A percentile compares a stretch with the other conserved stretches of the same genome.
phyloP scores from a whole-genome alignment of 2,329 filamentous ascomycete species.

The Diaporthe ampelina region DNA sequence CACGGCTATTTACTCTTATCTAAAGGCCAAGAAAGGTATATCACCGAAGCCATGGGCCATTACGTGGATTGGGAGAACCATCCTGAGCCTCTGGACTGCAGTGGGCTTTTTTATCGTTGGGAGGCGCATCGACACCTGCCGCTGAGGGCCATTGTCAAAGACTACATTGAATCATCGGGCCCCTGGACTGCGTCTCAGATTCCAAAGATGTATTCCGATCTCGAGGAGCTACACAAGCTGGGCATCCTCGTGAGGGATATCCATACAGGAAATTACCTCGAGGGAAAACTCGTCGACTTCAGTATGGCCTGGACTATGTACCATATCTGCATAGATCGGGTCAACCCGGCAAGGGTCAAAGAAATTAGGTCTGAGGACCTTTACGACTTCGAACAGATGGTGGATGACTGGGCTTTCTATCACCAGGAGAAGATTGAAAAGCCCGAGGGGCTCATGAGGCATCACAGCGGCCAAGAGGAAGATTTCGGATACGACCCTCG shows the following conservation, averaged over 20 bases:
- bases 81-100: background rate
- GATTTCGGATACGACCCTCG: background rate
- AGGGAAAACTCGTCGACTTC: background rate
- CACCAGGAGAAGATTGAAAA: background rate
- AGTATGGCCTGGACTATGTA: background rate
- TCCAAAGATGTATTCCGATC: background rate
- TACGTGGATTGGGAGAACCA: background rate
- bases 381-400: background rate
- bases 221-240: background rate
- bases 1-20: background rate
- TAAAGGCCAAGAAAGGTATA: background rate
- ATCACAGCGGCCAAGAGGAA: background rate
- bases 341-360: background rate
- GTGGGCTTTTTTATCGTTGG: background rate
- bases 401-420: background rate
- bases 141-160: slow-evolving; percentile 4
- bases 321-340: background rate
- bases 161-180: background rate
- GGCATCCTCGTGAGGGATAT: background rate
- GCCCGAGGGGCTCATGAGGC: background rate
- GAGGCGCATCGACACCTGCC: background rate
- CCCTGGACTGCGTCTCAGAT: background rate
- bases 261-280: background rate
- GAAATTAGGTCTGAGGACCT: background rate
- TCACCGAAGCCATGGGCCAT: background rate